Conservation (phyloP, 1,139 yeast species). For the Pichia sp. region DNA sequence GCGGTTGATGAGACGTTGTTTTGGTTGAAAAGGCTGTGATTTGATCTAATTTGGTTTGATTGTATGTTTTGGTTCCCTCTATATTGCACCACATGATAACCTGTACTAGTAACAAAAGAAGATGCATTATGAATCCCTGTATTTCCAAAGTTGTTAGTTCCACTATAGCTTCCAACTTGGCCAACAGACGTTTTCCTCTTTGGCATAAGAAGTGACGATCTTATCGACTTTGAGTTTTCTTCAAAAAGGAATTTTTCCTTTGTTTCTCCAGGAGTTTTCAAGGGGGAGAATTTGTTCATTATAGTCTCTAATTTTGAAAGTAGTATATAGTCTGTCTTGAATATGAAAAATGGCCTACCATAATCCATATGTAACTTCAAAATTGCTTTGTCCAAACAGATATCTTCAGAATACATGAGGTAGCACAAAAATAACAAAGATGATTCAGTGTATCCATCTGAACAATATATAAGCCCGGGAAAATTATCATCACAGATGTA, state of each 20-base stretch:
- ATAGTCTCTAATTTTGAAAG: slow-evolving; percentile 60
- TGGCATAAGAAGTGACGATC: slow-evolving; percentile 25
- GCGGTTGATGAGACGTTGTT: neutral
- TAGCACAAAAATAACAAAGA: slow-evolving; percentile 69
- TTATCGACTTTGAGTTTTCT: slow-evolving; percentile 19
- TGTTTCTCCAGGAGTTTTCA: slow-evolving; percentile 14
- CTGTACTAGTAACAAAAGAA: slow-evolving; percentile 26
- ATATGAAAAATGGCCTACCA: slow-evolving; percentile 80
- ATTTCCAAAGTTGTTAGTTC: neutral
- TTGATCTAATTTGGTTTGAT: neutral
- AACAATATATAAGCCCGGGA: slow-evolving; percentile 61
- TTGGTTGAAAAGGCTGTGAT: neutral
- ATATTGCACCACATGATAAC: slow-evolving; percentile 29
- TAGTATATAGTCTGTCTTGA: slow-evolving; percentile 67
- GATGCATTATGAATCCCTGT: neutral
- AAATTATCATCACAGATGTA: slow-evolving; percentile 31
- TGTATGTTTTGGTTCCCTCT: slow-evolving; percentile 20
- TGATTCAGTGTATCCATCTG: slow-evolving; percentile 92
- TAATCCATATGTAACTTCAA: slow-evolving; percentile 56
- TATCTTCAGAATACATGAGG: slow-evolving; percentile 58
- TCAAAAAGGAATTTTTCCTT: slow-evolving; percentile 18
- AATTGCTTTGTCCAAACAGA: slow-evolving; percentile 46
- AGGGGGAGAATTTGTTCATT: slow-evolving; percentile 54
- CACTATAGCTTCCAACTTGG: neutral
- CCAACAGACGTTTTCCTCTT: slow-evolving; percentile 15